phyloP scores from a whole-genome alignment of 345 rosid genomes.

The Heritiera littoralis region DNA sequence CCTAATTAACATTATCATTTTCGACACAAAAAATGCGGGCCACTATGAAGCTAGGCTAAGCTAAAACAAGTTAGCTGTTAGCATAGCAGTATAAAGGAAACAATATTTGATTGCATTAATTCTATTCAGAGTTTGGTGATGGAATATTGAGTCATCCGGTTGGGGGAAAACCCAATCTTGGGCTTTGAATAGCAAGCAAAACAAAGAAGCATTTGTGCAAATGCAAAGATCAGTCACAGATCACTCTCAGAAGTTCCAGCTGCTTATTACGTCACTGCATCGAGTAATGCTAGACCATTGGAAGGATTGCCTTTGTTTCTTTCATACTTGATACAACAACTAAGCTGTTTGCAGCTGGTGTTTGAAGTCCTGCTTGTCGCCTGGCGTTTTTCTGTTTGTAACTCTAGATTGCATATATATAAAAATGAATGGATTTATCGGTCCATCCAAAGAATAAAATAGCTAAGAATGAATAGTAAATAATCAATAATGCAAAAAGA shows the following conservation, averaged over 20 bases:
- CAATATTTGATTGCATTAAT: not conserved
- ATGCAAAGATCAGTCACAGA: not conserved
- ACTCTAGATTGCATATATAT: not conserved
- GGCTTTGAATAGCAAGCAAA: too few relatives aligned
- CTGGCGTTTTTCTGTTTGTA: not conserved
- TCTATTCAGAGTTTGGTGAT: not conserved
- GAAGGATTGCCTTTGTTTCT: conserved; percentile 10
- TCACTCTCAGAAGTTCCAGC: not conserved
- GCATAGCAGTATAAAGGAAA: not conserved
- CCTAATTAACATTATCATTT: not conserved
- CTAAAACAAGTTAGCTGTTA: not conserved
- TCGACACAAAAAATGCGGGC: not conserved
- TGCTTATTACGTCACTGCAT: not conserved
- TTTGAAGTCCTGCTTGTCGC: not conserved
- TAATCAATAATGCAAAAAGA: not conserved
- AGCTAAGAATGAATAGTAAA: not conserved
- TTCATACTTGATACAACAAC: not conserved
- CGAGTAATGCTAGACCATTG: not conserved
- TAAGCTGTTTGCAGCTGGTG: not conserved
- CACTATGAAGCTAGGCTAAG: not conserved
- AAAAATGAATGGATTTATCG: not conserved
- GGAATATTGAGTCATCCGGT: not conserved
- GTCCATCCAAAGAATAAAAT: not conserved
- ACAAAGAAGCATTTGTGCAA: too few relatives aligned
- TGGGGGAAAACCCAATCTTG: not conserved